Conservation (phyloP, 805 yeast species). For the Kodamaea kaohsiungensis region DNA sequence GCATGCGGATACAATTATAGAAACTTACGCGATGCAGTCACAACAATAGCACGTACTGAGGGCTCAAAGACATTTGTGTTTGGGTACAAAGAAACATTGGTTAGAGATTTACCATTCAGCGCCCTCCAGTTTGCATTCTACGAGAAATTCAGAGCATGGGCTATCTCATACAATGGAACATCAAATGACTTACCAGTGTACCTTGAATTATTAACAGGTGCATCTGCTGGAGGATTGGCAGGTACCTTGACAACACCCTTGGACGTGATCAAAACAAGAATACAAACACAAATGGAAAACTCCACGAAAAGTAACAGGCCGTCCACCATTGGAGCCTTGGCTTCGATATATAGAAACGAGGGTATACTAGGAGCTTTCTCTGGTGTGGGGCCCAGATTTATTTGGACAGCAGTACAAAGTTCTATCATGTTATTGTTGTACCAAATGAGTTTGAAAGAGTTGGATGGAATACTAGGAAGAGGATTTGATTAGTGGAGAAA, state of each 20-base stretch:
- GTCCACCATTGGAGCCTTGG: slow-evolving; percentile 34
- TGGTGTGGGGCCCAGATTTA: slow-evolving; percentile 95
- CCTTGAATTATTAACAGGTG: slow-evolving; percentile 83
- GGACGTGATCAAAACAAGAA: slow-evolving; percentile 89
- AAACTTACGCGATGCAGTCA: slow-evolving; percentile 70
- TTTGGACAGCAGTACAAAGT: slow-evolving; percentile 96
- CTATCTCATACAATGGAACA: slow-evolving; percentile 40
- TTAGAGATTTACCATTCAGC: slow-evolving; percentile 92
- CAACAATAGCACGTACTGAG: slow-evolving; percentile 63
- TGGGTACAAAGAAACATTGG: slow-evolving; percentile 93
- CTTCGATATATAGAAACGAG: slow-evolving; percentile 60
- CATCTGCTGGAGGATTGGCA: slow-evolving; percentile 92
- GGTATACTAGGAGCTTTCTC: slow-evolving; percentile 81
- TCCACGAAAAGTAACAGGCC: slow-evolving; percentile 11
- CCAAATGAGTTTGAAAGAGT: slow-evolving; percentile 67
- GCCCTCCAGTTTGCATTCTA: slow-evolving; percentile 96
- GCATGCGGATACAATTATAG: slow-evolving; percentile 84
- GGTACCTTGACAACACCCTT: slow-evolving; percentile 88
- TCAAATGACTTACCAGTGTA: slow-evolving; percentile 51
- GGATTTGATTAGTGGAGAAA: not conserved
- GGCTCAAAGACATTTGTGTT: slow-evolving; percentile 76
- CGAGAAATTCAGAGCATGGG: slow-evolving; percentile 72
- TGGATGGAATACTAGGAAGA: slow-evolving; percentile 33
- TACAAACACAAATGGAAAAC: slow-evolving; percentile 69
- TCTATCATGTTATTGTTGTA: slow-evolving; percentile 89